Percentiles rank a stretch among this genome's conserved stretches.
Evolutionary conservation across 2,329 filamentous ascomycete genomes (phyloP).

Genomic region (Penicillium expansum): DNA sequence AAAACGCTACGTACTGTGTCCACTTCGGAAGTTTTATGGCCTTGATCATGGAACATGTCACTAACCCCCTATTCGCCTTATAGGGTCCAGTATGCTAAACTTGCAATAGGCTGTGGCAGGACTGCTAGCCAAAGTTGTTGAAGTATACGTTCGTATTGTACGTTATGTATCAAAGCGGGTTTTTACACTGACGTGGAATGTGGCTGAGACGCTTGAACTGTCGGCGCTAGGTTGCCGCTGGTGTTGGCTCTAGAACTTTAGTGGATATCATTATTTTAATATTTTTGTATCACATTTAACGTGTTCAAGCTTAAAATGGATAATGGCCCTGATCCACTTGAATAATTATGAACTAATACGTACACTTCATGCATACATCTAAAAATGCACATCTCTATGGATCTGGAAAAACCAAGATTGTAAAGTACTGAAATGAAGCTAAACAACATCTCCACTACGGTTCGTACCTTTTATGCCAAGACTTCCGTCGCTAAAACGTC

Average conservation of each 20-base stretch:
- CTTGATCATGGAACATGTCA: neutral
- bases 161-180: neutral
- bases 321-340: neutral
- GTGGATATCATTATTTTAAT: too few species aligned
- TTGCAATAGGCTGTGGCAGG: neutral
- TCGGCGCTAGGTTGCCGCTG: neutral
- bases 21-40: neutral
- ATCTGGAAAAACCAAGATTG: neutral
- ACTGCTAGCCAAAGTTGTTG: neutral
- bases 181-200: neutral
- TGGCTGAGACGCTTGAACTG: slow-evolving; percentile 1
- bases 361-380: neutral
- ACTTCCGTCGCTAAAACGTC: neutral
- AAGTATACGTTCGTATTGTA: neutral
- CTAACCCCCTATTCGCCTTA: neutral
- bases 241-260: neutral
- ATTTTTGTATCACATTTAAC: neutral
- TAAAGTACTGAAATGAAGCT: neutral
- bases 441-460: neutral
- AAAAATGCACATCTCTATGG: neutral
- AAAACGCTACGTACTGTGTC: neutral
- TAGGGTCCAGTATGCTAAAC: neutral
- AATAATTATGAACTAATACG: neutral
- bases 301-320: neutral
- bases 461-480: slow-evolving; percentile 10